A percentile compares a stretch with the other conserved stretches of the same genome.
Evolutionary conservation across 208 protist genomes (phyloP).

Genomic region (Leishmania aethiopica): DNA sequence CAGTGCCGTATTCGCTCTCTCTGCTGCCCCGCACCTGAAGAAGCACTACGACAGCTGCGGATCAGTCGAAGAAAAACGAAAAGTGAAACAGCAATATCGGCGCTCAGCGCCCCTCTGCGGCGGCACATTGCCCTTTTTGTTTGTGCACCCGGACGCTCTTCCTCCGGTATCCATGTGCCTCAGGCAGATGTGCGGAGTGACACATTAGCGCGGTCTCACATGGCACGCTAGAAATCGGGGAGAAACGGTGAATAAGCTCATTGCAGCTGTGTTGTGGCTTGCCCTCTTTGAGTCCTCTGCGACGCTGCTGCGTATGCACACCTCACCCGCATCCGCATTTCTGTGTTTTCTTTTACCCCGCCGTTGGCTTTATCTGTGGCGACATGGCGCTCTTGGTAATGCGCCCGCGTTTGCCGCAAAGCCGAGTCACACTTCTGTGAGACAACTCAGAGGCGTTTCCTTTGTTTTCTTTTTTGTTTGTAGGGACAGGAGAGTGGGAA

Average conservation of each 20-base stretch:
- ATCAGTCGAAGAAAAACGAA: no score
- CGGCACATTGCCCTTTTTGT: background rate
- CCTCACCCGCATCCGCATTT: background rate
- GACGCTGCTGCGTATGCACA: background rate
- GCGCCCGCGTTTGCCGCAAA: background rate
- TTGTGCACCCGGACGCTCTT: background rate
- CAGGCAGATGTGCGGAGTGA: background rate
- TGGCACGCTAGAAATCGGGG: background rate
- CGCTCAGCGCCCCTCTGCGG: background rate
- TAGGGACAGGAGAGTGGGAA: background rate
- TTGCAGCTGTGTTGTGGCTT: background rate
- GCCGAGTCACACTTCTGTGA: background rate
- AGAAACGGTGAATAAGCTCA: background rate
- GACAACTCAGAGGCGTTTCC: background rate
- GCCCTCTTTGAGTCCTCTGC: background rate
- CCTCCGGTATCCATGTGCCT: background rate
- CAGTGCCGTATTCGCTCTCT: background rate
- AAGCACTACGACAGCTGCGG: background rate
- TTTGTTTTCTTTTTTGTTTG: background rate
- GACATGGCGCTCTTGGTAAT: background rate
- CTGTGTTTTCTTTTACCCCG: background rate
- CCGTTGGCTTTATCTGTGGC: background rate
- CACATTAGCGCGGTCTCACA: background rate
- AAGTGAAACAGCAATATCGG: background rate
- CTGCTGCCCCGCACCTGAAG: background rate